A percentile compares a stretch with the other conserved stretches of the same genome.
Conservation (phyloP, 495 filamentous ascomycete species). For the Xylaria castorea region DNA sequence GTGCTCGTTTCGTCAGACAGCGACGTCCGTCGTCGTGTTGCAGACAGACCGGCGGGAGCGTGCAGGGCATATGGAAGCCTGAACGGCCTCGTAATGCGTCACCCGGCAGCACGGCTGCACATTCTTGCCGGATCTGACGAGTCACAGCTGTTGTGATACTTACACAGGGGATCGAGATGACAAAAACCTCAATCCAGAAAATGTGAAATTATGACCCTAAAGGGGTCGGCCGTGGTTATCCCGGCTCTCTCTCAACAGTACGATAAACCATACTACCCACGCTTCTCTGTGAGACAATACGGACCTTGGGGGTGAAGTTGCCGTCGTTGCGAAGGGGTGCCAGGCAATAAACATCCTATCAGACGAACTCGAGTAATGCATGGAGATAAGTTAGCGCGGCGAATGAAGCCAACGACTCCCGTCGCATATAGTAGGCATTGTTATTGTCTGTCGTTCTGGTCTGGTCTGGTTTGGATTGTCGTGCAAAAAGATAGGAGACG, state of each 20-base stretch:
- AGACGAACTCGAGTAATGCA: not conserved
- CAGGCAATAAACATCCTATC: not conserved
- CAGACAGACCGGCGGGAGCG: slow-evolving; percentile 1
- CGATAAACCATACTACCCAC: not conserved
- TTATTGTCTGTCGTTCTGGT: not conserved
- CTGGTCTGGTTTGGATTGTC: not conserved
- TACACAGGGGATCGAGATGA: slow-evolving; percentile 5
- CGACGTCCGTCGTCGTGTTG: slow-evolving; percentile 1
- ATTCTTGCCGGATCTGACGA: slow-evolving; percentile 23
- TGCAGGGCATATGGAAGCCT: slow-evolving; percentile 21
- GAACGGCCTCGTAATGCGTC: slow-evolving; percentile 27
- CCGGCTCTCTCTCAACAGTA: not conserved
- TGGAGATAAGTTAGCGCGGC: not conserved
- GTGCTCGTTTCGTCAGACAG: slow-evolving; percentile 2
- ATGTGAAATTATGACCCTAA: not conserved
- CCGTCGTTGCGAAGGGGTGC: not conserved
- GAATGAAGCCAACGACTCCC: not conserved
- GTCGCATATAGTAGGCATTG: not conserved
- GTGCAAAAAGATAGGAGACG: not conserved
- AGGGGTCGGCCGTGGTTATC: not conserved
- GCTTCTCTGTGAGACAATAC: not conserved
- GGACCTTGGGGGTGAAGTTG: not conserved
- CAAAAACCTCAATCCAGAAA: not conserved
- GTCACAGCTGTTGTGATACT: slow-evolving; percentile 14
- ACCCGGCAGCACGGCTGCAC: slow-evolving; percentile 24